Evolutionary conservation across 805 yeast genomes (phyloP).

Genomic region (Ogataea haglerorum): DNA sequence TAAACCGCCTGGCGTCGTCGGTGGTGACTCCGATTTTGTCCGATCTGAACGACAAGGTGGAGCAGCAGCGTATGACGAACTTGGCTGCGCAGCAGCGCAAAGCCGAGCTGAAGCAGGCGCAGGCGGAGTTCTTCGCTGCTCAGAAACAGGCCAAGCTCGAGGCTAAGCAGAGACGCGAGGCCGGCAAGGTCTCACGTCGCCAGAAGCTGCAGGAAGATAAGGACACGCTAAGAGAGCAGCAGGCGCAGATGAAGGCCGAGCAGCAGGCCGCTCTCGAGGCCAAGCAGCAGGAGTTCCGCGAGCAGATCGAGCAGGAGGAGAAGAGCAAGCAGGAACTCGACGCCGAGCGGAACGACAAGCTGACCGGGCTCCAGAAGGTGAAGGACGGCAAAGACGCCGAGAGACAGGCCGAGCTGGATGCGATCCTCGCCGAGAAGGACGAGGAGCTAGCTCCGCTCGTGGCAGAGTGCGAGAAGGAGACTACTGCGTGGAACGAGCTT

Average conservation of each 20-base stretch:
- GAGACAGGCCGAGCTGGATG: constrained; percentile 44
- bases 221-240: constrained; percentile 44
- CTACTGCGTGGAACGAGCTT: constrained; percentile 46
- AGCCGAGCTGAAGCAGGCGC: constrained; percentile 39
- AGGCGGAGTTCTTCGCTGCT: constrained; percentile 36
- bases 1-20: constrained; percentile 73
- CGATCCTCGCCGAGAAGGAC: constrained; percentile 50
- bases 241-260: constrained; percentile 39
- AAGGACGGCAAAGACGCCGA: constrained; percentile 43
- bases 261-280: constrained; percentile 39
- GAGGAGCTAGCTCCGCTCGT: constrained; percentile 52
- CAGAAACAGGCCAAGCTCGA: constrained; percentile 38
- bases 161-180: constrained; percentile 32
- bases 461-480: constrained; percentile 50
- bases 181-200: constrained; percentile 38
- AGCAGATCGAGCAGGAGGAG: constrained; percentile 38
- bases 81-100: constrained; percentile 38
- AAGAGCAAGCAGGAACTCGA: constrained; percentile 40
- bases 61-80: constrained; percentile 60
- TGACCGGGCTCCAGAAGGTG: constrained; percentile 40
- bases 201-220: constrained; percentile 47
- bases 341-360: constrained; percentile 40
- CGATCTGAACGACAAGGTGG: constrained; percentile 69
- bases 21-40: constrained; percentile 80
- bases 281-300: constrained; percentile 41